Evolutionary conservation across 352 stramenopile genomes (phyloP).

Genomic region (Phytophthora tentaculata): DNA sequence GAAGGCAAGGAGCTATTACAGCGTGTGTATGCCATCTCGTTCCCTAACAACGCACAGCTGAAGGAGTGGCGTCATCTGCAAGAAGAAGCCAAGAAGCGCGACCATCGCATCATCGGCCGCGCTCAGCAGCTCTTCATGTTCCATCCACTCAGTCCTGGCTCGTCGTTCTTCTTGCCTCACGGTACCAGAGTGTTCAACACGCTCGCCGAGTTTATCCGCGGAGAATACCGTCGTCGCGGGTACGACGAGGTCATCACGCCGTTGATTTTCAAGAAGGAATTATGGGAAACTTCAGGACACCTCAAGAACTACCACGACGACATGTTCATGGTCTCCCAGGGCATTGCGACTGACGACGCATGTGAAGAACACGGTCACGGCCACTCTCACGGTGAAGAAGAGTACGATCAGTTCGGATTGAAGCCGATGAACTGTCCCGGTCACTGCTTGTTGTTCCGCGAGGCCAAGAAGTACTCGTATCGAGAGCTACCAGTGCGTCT

Average conservation of each 20-base stretch:
- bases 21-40: conserved; percentile 97
- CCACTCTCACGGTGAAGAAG: conserved; percentile 31
- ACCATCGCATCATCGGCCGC: conserved; percentile 95
- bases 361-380: conserved; percentile 26
- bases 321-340: conserved; percentile 94
- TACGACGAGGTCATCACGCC: conserved; percentile 98
- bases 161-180: conserved; percentile 98
- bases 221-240: conserved; percentile 87
- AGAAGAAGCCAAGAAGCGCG: conserved; percentile 96
- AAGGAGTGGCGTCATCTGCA: conserved; percentile 90
- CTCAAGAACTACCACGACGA: conserved; percentile 97
- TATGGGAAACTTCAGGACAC: conserved; percentile 98
- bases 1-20: conserved; percentile 92
- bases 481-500: conserved; percentile 94
- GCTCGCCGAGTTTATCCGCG: conserved; percentile 87
- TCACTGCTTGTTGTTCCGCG: conserved; percentile 97
- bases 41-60: conserved; percentile 89
- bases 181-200: conserved; percentile 98
- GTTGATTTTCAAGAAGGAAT: conserved; percentile 97
- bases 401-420: conserved; percentile 94
- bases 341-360: conserved; percentile 49
- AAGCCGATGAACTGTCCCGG: conserved; percentile 99
- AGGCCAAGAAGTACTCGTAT: conserved; percentile 95
- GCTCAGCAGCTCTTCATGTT: conserved; percentile 98
- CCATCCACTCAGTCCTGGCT: conserved; percentile 95